These are phyloP conservation scores for Leishmania major DNA, from an alignment of 208 protist genomes.

Conservation along the genomic window DNA sequence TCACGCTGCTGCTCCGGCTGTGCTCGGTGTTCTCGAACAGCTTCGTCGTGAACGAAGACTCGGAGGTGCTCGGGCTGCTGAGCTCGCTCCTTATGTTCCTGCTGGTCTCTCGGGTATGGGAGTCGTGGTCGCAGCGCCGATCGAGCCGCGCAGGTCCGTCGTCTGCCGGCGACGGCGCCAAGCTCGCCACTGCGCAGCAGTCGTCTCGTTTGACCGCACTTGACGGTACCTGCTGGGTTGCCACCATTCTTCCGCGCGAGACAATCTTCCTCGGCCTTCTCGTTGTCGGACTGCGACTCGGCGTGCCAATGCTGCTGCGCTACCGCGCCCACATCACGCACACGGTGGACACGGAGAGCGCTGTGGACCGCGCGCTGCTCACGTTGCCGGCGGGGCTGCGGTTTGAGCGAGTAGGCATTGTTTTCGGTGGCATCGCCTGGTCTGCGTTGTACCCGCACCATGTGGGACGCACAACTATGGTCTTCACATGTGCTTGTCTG, in stretches of 20 bases:
- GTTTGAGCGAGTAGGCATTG: conserved; percentile 31
- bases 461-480: conserved; percentile 7
- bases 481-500: conserved; percentile 14
- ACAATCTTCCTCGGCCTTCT: conserved; percentile 19
- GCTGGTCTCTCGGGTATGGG: conserved; percentile 13
- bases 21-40: conserved; percentile 73
- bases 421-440: conserved; percentile 23
- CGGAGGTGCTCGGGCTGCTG: conserved; percentile 44
- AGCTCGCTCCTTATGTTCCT: conserved; percentile 30
- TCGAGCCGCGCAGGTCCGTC: background rate
- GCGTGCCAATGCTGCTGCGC: conserved; percentile 42
- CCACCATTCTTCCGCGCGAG: background rate
- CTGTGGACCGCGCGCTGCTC: conserved; percentile 34
- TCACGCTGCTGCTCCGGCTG: conserved; percentile 53
- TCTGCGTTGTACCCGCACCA: conserved; percentile 13
- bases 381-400: background rate
- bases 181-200: background rate
- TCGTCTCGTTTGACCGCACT: background rate
- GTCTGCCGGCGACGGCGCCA: background rate
- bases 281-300: conserved; percentile 31
- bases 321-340: conserved; percentile 62
- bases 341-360: conserved; percentile 42
- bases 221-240: background rate
- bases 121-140: background rate
- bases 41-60: conserved; percentile 76